Evolutionary conservation across 257 asterid species (phyloP), one percentile per base, ranked within the genome.

Genomic region (Solanum megistacrolobum): DNA sequence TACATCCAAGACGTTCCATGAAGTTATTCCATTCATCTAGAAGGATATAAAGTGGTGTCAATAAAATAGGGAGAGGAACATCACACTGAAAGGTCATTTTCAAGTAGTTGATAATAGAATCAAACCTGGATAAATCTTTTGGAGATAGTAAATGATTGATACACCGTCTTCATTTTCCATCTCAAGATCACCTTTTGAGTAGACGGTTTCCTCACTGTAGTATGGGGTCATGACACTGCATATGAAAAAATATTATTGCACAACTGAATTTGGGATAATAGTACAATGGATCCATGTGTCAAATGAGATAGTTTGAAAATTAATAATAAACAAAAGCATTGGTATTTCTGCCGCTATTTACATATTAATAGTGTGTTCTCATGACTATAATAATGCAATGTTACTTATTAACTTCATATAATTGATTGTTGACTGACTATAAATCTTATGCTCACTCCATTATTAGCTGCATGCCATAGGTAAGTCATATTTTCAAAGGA

Each of bases 131-230:
- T 92, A 97, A 83, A 97, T 97, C 91, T 91, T 93, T 90, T 93
- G 95, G 90, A 97, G 99, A 88, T 97, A 97, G 91, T 90, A 97
- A 76, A 95, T 89, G 90, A 95, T 96, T 46, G 99, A 97, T 52
- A 97, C 92, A 83, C 99, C 99, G 87, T 97, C 99, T 93, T 97
- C 99, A 89, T 97, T 97, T 87, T 97, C 99, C 95, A 95, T 93
- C 92, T 96, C 98, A 87, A 97, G 98, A 89, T 97, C 99, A 87
- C 93, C 93, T 94, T 97, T 97, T 84, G 99, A 97, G 88, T 89
- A 97, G 89, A 97, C 94, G 43, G 99, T 97, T 93, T 97, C 99
- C 95, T 97, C 99, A 84, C 98, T 95, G 89, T 97, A 97, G 91
- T 97, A 97, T 36, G 99, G 99, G 86, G 99, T 97, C 93, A 95